Evolutionary conservation across 164 flowering plant species (phyloP).

Genomic region (Platanus orientalis): DNA sequence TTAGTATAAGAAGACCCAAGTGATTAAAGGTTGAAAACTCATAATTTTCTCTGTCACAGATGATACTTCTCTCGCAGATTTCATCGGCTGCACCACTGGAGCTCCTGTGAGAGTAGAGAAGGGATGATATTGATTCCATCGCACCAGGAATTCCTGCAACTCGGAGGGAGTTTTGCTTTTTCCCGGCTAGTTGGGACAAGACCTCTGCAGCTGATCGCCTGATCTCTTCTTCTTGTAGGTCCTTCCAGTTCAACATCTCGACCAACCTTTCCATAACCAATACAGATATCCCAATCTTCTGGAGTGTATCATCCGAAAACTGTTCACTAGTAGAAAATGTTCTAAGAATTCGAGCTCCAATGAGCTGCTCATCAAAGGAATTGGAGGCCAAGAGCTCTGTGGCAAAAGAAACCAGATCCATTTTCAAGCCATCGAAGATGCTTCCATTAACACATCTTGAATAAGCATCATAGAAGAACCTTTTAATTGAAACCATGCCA

Average conservation of each 20-base stretch:
- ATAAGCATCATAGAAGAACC: conserved; percentile 92
- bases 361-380: conserved; percentile 81
- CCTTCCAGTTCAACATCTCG: conserved; percentile 95
- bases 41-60: conserved; percentile 40
- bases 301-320: conserved; percentile 65
- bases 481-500: conserved; percentile 56
- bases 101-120: conserved; percentile 48
- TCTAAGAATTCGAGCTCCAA: conserved; percentile 60
- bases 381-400: conserved; percentile 69
- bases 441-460: conserved; percentile 81
- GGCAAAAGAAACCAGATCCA: conserved; percentile 84
- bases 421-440: conserved; percentile 90
- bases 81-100: conserved; percentile 46
- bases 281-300: conserved; percentile 69
- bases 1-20: conserved; percentile 76
- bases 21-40: conserved; percentile 69
- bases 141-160: conserved; percentile 94
- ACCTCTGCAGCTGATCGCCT: conserved; percentile 84
- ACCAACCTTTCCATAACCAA: conserved; percentile 71
- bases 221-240: conserved; percentile 68
- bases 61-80: conserved; percentile 45
- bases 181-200: conserved; percentile 62
- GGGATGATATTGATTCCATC: conserved; percentile 89
- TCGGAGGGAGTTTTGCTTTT: conserved; percentile 76
- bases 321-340: conserved; percentile 35